Conservation (phyloP, 108 stramenopile genomes). For the Pseudonitzschia delicatissima region DNA sequence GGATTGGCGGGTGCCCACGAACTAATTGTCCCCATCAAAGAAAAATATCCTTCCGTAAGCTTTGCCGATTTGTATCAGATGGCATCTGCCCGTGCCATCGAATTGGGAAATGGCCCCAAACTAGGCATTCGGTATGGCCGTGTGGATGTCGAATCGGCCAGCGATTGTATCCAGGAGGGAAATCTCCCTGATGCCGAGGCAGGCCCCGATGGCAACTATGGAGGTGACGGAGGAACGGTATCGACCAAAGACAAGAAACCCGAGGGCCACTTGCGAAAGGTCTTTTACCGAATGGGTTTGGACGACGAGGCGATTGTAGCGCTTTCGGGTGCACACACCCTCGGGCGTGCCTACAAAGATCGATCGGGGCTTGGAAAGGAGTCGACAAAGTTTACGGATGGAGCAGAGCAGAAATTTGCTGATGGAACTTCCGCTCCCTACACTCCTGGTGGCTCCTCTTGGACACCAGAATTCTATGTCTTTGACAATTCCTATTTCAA, state of each 20-base stretch:
- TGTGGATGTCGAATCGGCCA: constrained; percentile 48
- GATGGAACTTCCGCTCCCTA: constrained; percentile 86
- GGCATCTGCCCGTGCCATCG: constrained; percentile 67
- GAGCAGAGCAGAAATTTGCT: constrained; percentile 69
- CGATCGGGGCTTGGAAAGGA: constrained; percentile 79
- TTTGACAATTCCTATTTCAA: constrained; percentile 91
- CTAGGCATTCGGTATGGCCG: constrained; percentile 83
- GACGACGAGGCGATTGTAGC: constrained; percentile 94
- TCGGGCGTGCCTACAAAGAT: constrained; percentile 85
- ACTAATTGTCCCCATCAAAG: constrained; percentile 86
- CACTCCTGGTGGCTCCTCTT: constrained; percentile 85
- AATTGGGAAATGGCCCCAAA: constrained; percentile 65
- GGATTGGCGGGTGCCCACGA: constrained; percentile 66
- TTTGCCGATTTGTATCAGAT: constrained; percentile 81
- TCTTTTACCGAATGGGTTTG: constrained; percentile 95
- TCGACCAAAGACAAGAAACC: constrained; percentile 50
- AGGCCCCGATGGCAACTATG: constrained; percentile 56
- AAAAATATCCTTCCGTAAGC: constrained; percentile 57
- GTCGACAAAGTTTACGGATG: constrained; percentile 93
- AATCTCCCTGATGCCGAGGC: constrained; percentile 85
- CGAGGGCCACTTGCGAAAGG: constrained; percentile 81
- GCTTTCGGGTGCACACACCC: constrained; percentile 89
- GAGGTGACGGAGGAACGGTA: constrained; percentile 58
- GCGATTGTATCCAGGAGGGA: constrained; percentile 62
- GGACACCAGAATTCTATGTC: constrained; percentile 71